Evolutionary conservation across 345 rosid species (phyloP).

Genomic region (Rhodomyrtus tomentosa): DNA sequence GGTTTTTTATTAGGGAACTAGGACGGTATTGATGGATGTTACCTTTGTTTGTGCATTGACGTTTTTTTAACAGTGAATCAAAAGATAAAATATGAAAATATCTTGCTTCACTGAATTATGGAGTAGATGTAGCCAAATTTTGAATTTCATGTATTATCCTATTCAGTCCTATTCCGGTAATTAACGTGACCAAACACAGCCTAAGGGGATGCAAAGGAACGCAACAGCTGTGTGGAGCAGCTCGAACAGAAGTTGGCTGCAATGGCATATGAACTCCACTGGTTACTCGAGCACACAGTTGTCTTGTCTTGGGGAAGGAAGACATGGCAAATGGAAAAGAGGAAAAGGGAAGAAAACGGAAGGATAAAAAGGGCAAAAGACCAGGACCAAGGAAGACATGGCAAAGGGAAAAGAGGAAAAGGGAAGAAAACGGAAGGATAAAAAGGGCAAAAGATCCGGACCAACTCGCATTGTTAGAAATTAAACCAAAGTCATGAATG

Average conservation of each 20-base stretch:
- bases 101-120: not conserved
- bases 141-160: not conserved
- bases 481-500: no score
- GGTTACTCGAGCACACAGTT: not conserved
- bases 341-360: not conserved
- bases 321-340: not conserved
- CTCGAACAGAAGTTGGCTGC: not conserved
- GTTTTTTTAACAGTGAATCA: not conserved
- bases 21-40: not conserved
- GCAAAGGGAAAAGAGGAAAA: no score
- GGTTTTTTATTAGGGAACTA: no score
- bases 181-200: rapidly evolving
- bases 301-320: not conserved
- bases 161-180: not conserved
- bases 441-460: no score
- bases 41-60: not conserved
- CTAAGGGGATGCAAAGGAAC: rapidly evolving
- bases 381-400: no score
- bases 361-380: not conserved
- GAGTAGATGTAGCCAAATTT: not conserved
- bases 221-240: not conserved
- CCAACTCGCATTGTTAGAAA: no score
- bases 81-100: not conserved
- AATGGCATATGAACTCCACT: not conserved
- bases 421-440: not conserved